Base-by-base conservation (phyloP, 75 land plant genomes). In the Selaginella tamariscina region DNA sequence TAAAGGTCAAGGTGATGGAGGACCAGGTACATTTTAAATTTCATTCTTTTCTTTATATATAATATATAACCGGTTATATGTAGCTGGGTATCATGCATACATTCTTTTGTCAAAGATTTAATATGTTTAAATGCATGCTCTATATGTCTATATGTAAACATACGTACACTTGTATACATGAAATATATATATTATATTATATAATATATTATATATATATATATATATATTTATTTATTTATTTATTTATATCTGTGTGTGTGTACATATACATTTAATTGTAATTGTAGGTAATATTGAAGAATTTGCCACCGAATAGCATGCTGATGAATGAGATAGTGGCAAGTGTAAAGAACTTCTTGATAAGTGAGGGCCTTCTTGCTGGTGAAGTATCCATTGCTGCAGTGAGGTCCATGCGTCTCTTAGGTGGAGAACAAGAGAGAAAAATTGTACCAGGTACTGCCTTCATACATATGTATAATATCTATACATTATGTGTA, bases 241-340 rank as follows among this genome's bases (percentile, higher is more conserved):
- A n/a, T n/a, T n/a, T n/a, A n/a, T n/a, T n/a, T n/a, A n/a, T n/a
- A n/a, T n/a, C n/a, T n/a, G n/a, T n/a, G n/a, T n/a, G n/a, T n/a
- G n/a, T n/a, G n/a, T n/a, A n/a, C n/a, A n/a, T n/a, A n/a, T n/a
- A n/a, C n/a, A n/a, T n/a, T 5, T 39, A 39, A 39, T 39, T 5
- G 49, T 39, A 5, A 5, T 39, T 1, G 49, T 80, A 90, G 94
- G 97, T 88, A 29, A 1, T 82, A 32, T 81, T 92, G 0, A 92
- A 86, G 71, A 92, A 92, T 54, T 70, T 92, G 54, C 97, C 97
- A 55, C 97, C 93, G 27, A 92, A 78, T 70, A 88, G 74, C 55
- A 21, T 82, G 2, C 80, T 92, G 24, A 83, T 86, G 55, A 73
- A 86, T 54, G 97, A 92, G 75, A 92, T 92, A 39, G 72, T 84